phyloP scores from a whole-genome alignment of 345 rosid species.

The Citrus unshiu region DNA sequence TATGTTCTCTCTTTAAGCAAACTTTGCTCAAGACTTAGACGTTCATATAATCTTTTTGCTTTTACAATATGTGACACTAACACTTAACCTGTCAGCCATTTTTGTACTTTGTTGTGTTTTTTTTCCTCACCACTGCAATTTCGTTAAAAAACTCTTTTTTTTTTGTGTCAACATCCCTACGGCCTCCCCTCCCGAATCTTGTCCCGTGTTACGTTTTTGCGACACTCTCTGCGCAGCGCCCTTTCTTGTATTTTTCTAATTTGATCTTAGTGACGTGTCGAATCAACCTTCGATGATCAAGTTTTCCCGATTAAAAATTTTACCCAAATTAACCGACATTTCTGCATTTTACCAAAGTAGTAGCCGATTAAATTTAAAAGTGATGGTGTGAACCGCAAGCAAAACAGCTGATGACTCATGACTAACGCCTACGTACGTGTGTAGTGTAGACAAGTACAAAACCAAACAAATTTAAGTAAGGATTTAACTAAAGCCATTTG shows the following conservation, averaged over 20 bases:
- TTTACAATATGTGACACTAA: neutral
- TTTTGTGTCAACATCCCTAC: neutral
- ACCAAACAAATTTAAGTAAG: conserved; percentile 10
- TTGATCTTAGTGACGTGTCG: no score
- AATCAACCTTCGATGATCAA: no score
- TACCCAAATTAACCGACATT: no score
- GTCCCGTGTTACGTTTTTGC: no score
- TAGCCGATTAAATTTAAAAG: no score
- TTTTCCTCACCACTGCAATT: neutral
- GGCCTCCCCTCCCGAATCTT: no score
- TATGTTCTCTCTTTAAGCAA: neutral
- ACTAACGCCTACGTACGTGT: no score
- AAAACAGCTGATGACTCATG: no score
- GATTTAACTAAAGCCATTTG: conserved; percentile 12
- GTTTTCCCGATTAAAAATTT: no score
- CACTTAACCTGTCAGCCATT: neutral
- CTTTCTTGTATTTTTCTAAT: neutral
- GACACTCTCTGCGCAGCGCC: neutral
- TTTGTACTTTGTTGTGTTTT: neutral
- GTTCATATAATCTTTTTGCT: neutral
- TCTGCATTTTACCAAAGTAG: no score
- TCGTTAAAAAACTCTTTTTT: neutral
- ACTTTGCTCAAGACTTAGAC: no score
- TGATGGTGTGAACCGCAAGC: no score
- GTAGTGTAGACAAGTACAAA: neutral